Conservation (phyloP, 257 asterid genomes). For the Solanum bukasovii region DNA sequence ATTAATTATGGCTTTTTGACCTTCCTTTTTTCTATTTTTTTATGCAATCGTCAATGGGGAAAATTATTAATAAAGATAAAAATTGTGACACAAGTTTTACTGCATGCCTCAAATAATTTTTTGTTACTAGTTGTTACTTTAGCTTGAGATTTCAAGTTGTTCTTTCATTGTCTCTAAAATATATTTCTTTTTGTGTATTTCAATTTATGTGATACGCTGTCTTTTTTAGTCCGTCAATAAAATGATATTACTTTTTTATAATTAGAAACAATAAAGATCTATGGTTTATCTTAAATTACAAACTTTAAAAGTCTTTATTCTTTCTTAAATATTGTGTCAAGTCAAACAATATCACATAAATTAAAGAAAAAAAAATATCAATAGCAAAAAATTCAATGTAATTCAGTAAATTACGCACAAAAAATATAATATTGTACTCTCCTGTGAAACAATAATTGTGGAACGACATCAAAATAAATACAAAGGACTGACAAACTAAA, state of each 20-base stretch:
- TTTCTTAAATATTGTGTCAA: background rate
- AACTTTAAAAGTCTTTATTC: no score
- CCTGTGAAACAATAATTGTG: background rate
- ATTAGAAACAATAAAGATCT: no score
- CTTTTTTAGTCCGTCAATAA: background rate
- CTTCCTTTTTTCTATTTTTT: background rate
- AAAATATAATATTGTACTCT: background rate
- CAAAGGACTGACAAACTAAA: background rate
- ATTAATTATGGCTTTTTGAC: background rate
- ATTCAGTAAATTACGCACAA: background rate
- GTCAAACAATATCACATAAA: background rate
- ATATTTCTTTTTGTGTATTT: background rate
- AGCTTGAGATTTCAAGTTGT: background rate
- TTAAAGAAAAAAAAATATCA: no score
- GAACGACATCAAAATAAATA: background rate
- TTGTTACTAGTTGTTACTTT: background rate
- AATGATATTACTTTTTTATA: no score
- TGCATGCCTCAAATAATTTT: background rate
- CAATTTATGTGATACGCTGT: background rate
- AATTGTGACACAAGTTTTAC: background rate
- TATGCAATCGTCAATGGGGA: background rate
- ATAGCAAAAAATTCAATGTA: no score
- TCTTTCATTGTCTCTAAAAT: background rate
- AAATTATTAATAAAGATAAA: background rate
- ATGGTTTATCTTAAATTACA: background rate